A percentile compares a stretch with the other conserved stretches of the same genome.
phyloP scores from a whole-genome alignment of 1,284 basidiomycete genomes.

The Trichosporon asahii region DNA sequence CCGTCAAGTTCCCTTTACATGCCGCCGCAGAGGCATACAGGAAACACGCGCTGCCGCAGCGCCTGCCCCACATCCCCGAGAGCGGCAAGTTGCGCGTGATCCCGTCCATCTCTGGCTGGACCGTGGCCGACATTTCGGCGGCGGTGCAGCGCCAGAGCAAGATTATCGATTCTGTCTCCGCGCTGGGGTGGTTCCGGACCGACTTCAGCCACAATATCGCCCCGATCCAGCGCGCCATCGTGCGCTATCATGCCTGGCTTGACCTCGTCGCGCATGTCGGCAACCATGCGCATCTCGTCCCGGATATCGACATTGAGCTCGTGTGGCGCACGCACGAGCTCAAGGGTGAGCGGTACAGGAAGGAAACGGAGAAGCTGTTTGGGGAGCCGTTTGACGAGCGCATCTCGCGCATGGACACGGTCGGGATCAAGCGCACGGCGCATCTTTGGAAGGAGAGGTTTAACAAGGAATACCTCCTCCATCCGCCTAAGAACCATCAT shows the following conservation, averaged over 20 bases:
- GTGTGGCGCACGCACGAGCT: constrained; percentile 51
- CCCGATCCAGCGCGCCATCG: constrained; percentile 31
- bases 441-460: constrained; percentile 32
- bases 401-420: constrained; percentile 23
- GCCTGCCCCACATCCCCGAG: constrained; percentile 12
- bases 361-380: constrained; percentile 33
- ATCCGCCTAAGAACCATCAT: not conserved
- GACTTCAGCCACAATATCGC: constrained; percentile 12
- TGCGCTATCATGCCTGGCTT: constrained; percentile 46
- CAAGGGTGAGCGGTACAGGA: constrained; percentile 28
- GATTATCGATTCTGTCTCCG: constrained; percentile 31
- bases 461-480: constrained; percentile 26
- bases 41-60: constrained; percentile 6
- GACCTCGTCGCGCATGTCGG: constrained; percentile 33
- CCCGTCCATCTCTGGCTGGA: constrained; percentile 25
- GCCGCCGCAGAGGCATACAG: constrained; percentile 17
- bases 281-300: constrained; percentile 24
- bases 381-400: constrained; percentile 18
- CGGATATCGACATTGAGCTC: constrained; percentile 45
- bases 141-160: constrained; percentile 38
- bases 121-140: constrained; percentile 30
- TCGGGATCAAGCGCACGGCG: constrained; percentile 26
- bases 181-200: constrained; percentile 34
- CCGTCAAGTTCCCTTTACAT: constrained; percentile 25
- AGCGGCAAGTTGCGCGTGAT: not conserved